Conservation (phyloP, 768 basidiomycete species). For the Omphalotus guepiniiformis region DNA sequence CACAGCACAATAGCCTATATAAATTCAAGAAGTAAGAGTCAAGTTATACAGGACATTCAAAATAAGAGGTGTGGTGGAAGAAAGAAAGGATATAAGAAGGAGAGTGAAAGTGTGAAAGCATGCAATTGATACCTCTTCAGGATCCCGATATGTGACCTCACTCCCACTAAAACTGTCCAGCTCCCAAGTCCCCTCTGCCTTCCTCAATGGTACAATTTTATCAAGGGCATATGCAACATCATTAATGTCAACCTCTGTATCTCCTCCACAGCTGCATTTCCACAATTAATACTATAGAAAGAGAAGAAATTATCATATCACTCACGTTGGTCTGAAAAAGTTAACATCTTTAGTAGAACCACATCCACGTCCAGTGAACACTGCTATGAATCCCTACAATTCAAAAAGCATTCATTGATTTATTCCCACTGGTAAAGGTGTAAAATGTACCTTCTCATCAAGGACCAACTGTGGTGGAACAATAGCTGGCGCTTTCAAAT, state of each 20-base stretch:
- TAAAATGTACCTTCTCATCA: slow-evolving; percentile 18
- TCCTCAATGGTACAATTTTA: slow-evolving; percentile 16
- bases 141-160: slow-evolving; percentile 14
- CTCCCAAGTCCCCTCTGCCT: slow-evolving; percentile 24
- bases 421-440: too few species aligned
- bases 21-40: too few species aligned
- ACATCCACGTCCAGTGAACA: slow-evolving; percentile 26
- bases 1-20: slow-evolving; percentile 28
- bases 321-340: slow-evolving; percentile 25
- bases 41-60: too few species aligned
- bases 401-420: background rate
- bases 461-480: slow-evolving; percentile 23
- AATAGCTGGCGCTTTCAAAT: slow-evolving; percentile 21
- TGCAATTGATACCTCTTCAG: slow-evolving; percentile 20
- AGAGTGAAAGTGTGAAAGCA: background rate
- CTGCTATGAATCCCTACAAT: slow-evolving; percentile 22
- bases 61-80: too few species aligned
- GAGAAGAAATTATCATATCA: background rate
- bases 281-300: slow-evolving; percentile 14
- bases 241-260: slow-evolving; percentile 26
- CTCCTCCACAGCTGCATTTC: too few species aligned
- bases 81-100: too few species aligned
- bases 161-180: slow-evolving; percentile 19
- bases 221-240: slow-evolving; percentile 21
- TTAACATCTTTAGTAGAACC: slow-evolving; percentile 23